Evolutionary conservation across 192 early-diverging fungal species (phyloP), one percentile per base, ranked within the genome.

Genomic region (Rhizoclosmatium sp.): DNA sequence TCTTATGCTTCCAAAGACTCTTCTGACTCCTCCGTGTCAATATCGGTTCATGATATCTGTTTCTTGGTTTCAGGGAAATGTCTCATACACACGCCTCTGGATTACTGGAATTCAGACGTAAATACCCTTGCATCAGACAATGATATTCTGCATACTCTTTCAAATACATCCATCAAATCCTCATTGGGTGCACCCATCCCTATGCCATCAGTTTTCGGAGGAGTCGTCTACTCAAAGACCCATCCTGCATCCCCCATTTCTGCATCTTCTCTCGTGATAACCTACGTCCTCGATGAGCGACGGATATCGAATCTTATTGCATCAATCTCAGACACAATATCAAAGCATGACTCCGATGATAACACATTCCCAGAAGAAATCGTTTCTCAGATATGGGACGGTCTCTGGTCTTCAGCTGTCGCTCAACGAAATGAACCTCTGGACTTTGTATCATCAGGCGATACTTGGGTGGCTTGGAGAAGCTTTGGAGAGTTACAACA

Each of bases 41-140:
- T 62, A 7, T 62, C 60, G 21, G 23, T 31, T 16, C 5, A 54
- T 12, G 51, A 54, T 54, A 54, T 54, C 16, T 54, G 51, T 16
- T 54, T 62, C 23, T 23, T 19, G 7, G 60, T 21, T 0, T 62
- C 60, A 62, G 21, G 39, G 21, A 62, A 62, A 7, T 93, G 92
- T 66, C 54, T 93, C 3, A 78, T 91, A 2, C 88, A 93, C 71
- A 90, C 89, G 16, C 88, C 90, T 7, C 78, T 90, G 7, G 84
- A 87, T 41, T 88, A 82, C 68, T 89, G 90, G 85, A 59, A 64
- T 0, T 80, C 73, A 42, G 48, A 82, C 31, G 9, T 3, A 42
- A 51, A 47, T 16, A 19, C n/a, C 4, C 62, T 86, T 49, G 31
- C 16, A 39, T 23, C 44, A 10, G 85, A 86, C 71, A 2, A n/a